Conservation (phyloP, 768 basidiomycete genomes). For the Lentinus brumalis region DNA sequence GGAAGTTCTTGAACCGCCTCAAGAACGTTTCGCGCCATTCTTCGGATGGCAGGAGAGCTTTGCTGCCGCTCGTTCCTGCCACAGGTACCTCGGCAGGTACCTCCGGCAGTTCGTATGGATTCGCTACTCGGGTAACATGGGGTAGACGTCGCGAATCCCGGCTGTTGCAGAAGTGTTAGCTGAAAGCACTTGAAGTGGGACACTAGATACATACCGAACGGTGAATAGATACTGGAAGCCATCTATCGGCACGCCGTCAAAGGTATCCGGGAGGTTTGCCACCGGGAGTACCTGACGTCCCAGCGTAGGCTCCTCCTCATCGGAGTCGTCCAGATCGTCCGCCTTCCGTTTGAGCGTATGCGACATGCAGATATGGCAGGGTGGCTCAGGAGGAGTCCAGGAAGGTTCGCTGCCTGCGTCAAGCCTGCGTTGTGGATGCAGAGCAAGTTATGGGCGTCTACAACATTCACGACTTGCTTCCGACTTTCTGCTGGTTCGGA, state of each 20-base stretch:
- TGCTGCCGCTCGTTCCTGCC: conserved; percentile 20
- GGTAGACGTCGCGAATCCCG: conserved; percentile 73
- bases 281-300: conserved; percentile 80
- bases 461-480: neutral
- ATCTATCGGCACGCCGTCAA: conserved; percentile 63
- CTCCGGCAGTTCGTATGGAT: conserved; percentile 61
- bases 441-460: conserved; percentile 1
- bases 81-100: conserved; percentile 16
- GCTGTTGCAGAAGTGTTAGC: conserved; percentile 38
- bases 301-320: conserved; percentile 62
- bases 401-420: neutral
- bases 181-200: neutral
- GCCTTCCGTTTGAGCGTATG: conserved; percentile 54
- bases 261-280: conserved; percentile 74
- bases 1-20: conserved; percentile 63
- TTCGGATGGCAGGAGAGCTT: conserved; percentile 53
- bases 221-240: conserved; percentile 82
- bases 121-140: conserved; percentile 60
- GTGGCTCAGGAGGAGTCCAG: too few species aligned
- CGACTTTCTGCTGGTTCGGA: neutral
- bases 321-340: conserved; percentile 49
- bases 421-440: neutral
- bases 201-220: conserved; percentile 54
- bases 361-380: conserved; percentile 12
- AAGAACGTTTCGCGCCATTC: conserved; percentile 67